A percentile compares a stretch with the other conserved stretches of the same genome.
phyloP scores from a whole-genome alignment of 1,284 basidiomycete species.

The Austropuccinia psidii region DNA sequence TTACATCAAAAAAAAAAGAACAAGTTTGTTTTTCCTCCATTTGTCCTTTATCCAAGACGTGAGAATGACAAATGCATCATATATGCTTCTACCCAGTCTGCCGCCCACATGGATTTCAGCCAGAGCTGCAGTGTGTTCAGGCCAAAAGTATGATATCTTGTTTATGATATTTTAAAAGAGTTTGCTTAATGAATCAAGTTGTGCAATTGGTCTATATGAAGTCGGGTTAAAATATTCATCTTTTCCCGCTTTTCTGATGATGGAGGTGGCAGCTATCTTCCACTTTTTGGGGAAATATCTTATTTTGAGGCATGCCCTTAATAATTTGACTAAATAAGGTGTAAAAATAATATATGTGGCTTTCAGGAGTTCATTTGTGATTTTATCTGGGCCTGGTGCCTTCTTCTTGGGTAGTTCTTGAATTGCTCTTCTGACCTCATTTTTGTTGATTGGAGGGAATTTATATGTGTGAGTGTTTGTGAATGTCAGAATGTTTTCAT shows the following conservation, averaged over 20 bases:
- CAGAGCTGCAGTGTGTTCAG: not conserved
- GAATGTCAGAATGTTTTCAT: not conserved
- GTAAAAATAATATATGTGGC: not conserved
- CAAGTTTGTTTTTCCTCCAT: not conserved
- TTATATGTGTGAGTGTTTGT: too few species aligned
- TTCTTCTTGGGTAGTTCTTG: not conserved
- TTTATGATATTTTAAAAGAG: conserved; percentile 15
- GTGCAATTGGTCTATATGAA: not conserved
- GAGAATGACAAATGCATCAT: not conserved
- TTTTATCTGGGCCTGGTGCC: not conserved
- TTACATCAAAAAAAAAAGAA: conserved; percentile 15
- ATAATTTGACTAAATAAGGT: not conserved
- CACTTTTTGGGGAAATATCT: not conserved
- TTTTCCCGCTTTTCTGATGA: not conserved
- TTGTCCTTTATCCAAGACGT: not conserved
- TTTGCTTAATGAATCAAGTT: not conserved
- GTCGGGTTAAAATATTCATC: not conserved
- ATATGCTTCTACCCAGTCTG: not conserved
- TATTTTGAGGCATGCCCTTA: not conserved
- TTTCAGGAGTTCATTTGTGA: conserved; percentile 11
- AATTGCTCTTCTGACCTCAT: not conserved
- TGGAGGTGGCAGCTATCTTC: not conserved
- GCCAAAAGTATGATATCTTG: not conserved
- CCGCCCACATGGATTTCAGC: not conserved
- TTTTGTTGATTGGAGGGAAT: not conserved